These are phyloP conservation scores for Coriolopsis trogii DNA, from an alignment of 1,284 basidiomycete genomes.

Conservation along the genomic window DNA sequence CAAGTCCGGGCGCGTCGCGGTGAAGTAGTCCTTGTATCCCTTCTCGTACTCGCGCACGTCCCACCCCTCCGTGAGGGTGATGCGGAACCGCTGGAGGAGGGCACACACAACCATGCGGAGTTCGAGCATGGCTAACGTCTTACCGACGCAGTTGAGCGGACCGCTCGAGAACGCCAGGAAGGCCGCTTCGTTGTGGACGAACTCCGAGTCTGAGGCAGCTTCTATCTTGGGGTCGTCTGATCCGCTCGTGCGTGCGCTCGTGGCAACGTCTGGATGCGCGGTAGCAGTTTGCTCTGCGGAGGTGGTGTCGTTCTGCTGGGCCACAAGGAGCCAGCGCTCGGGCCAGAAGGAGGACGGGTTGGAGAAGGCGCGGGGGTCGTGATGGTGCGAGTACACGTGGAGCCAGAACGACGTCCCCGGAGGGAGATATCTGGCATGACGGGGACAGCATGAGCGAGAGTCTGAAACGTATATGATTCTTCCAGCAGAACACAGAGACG, in stretches of 20 bases:
- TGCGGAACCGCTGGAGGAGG: conserved; percentile 3
- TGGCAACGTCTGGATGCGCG: background rate
- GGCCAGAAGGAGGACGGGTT: conserved; percentile 5
- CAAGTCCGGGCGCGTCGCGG: background rate
- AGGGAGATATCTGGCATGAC: background rate
- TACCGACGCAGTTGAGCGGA: conserved; percentile 35
- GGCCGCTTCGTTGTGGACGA: conserved; percentile 25
- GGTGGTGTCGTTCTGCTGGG: background rate
- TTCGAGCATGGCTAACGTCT: conserved; percentile 29
- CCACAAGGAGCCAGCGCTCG: conserved; percentile 9
- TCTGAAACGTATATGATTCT: background rate
- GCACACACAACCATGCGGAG: conserved; percentile 16
- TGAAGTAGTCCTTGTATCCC: conserved; percentile 1
- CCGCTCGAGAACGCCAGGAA: conserved; percentile 34
- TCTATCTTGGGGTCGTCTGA: too few relatives aligned
- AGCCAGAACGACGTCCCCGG: conserved; percentile 3
- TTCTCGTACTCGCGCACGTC: background rate
- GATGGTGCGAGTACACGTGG: conserved; percentile 6
- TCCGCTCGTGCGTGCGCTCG: background rate
- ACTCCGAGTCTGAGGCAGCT: background rate
- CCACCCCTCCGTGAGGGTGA: conserved; percentile 1
- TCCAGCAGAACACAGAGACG: conserved; percentile 24
- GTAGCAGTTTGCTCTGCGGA: background rate
- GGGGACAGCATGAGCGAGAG: background rate
- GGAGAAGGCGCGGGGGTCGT: conserved; percentile 12